A percentile compares a stretch with the other conserved stretches of the same genome.
These are phyloP conservation scores for Leucosporidium yakuticum DNA, from an alignment of 768 basidiomycete species.

Conservation along the genomic window DNA sequence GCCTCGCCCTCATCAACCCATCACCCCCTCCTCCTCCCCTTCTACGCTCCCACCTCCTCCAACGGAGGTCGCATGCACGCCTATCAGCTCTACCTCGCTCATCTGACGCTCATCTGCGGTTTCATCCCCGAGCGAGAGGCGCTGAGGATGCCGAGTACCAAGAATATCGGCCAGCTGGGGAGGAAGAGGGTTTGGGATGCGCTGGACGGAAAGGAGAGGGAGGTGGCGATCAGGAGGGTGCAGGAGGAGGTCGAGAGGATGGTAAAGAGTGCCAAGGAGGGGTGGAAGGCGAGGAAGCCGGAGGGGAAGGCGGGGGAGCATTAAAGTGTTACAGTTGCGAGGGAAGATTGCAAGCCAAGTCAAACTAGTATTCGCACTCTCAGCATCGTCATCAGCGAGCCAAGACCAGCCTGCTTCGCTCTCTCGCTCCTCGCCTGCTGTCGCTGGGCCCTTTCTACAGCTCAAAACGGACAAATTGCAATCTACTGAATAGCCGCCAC, in stretches of 20 bases:
- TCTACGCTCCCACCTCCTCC: slow-evolving; percentile 37
- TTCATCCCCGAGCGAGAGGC: slow-evolving; percentile 83
- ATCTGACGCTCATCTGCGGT: slow-evolving; percentile 64
- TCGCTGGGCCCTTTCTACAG: too few species aligned
- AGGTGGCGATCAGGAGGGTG: neutral
- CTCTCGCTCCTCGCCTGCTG: too few species aligned
- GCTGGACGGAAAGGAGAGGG: neutral
- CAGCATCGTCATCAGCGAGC: too few species aligned
- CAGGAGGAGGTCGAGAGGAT: neutral
- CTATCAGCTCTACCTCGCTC: slow-evolving; percentile 82
- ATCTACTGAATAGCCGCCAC: too few species aligned
- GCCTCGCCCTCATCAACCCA: slow-evolving; percentile 31
- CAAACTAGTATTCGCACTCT: too few species aligned
- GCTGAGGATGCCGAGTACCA: slow-evolving; percentile 83
- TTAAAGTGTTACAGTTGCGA: too few species aligned
- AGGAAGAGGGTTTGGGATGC: slow-evolving; percentile 21
- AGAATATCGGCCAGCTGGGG: slow-evolving; percentile 86
- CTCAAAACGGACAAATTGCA: too few species aligned
- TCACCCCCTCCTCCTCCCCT: slow-evolving; percentile 18
- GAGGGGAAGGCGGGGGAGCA: slow-evolving; percentile 31
- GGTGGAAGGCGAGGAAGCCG: slow-evolving; percentile 29
- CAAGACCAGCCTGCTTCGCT: too few species aligned
- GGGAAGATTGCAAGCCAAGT: too few species aligned
- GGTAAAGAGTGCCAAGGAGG: slow-evolving; percentile 5
- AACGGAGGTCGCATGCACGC: slow-evolving; percentile 61